Evolutionary conservation across 2,329 filamentous ascomycete species (phyloP), one percentile per base, ranked within the genome.

Genomic region (Phaeomoniella chlamydospora): DNA sequence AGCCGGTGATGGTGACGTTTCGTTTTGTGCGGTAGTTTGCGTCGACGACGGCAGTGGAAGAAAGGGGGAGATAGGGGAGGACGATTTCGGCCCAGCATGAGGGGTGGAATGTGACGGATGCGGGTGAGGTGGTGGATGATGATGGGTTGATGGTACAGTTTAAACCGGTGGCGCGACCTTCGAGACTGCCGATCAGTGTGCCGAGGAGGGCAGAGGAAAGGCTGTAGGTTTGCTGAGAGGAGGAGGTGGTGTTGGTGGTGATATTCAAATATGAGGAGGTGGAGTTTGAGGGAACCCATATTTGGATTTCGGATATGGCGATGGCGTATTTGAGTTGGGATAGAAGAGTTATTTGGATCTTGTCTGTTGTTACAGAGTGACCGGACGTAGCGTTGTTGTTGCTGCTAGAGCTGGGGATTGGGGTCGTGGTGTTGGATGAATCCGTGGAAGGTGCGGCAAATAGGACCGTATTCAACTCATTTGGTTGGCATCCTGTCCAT

Each of bases 251-350:
- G n/a, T n/a, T n/a, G n/a, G n/a, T n/a, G n/a, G n/a, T n/a, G n/a
- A n/a, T n/a, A n/a, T n/a, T n/a, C n/a, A n/a, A n/a, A 18, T 46
- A 49, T 2, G 44, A 37, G 18, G 47, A 46, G 5, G 46, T 45
- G 3, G 29, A n/a, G 18, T 43, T 39, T 13, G 45, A 39, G 3
- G 46, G 41, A 22, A 48, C 42, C 47, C 47, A 49, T 35, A 49
- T 42, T 39, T 49, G 46, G 11, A 49, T 37, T 40, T 49, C 47
- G 17, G 36, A 34, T 12, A 49, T 29, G 4, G 39, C 45, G 22
- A 44, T 42, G 3, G 47, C 41, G 31, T 43, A 43, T 4, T 32
- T 5, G 15, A 43, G 34, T 31, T 42, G 33, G 15, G 42, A 42
- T 31, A 34, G 39, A 1, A 49, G n/a, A 2, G 29, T 41, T 15